Conservation (phyloP, 768 basidiomycete species). For the Tulasnella sp. region DNA sequence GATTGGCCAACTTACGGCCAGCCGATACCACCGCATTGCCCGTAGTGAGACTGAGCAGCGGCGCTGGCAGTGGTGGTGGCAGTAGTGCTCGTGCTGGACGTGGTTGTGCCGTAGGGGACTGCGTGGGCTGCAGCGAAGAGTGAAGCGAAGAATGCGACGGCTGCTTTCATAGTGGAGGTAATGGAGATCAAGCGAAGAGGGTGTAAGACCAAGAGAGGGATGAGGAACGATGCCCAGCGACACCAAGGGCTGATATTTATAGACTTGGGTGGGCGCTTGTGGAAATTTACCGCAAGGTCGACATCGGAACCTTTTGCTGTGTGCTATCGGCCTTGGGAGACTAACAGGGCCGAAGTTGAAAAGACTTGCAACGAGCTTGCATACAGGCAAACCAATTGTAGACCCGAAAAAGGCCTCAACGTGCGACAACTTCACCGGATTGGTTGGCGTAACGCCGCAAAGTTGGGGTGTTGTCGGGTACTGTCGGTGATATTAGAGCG, state of each 20-base stretch:
- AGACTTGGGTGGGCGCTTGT: background rate
- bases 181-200: constrained; percentile 7
- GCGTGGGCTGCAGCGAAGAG: constrained; percentile 46
- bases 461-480: constrained; percentile 8
- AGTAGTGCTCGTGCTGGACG: background rate
- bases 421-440: background rate
- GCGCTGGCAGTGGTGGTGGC: background rate
- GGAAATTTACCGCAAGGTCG: background rate
- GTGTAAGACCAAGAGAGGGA: background rate
- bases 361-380: background rate
- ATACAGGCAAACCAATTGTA: background rate
- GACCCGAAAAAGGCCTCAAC: background rate
- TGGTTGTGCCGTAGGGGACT: constrained; percentile 49
- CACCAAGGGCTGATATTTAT: background rate
- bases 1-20: background rate
- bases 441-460: background rate
- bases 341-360: background rate
- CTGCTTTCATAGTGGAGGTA: constrained; percentile 46
- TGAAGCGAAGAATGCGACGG: constrained; percentile 33
- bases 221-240: background rate
- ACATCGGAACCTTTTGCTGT: background rate
- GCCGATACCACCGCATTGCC: background rate
- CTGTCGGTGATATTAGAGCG: background rate
- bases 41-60: background rate
- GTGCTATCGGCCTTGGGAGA: background rate